These are phyloP conservation scores for Lolium multiflorum DNA, from an alignment of 176 grass and related monocot genomes.

Conservation along the genomic window DNA sequence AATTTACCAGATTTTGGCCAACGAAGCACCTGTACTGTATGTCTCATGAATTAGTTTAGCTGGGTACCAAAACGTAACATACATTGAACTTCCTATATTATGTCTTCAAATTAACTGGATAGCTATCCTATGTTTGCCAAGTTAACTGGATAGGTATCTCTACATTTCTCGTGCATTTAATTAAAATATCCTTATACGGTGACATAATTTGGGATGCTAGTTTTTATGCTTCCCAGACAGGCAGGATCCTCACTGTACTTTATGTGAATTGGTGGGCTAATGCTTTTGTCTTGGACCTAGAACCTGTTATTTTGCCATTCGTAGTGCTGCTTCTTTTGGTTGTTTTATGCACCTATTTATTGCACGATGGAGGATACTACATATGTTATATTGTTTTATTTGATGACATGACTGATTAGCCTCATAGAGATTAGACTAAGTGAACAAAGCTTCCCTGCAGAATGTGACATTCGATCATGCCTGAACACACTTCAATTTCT, in stretches of 20 bases:
- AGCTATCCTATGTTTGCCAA: background rate
- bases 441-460: constrained; percentile 58
- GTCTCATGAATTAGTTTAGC: constrained; percentile 7
- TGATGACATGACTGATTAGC: constrained; percentile 21
- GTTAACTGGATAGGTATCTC: background rate
- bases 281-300: constrained; percentile 20
- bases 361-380: constrained; percentile 5
- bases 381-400: constrained; percentile 25
- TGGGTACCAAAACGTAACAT: background rate
- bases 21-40: background rate
- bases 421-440: constrained; percentile 40
- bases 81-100: background rate
- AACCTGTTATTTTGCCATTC: background rate
- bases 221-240: constrained; percentile 17
- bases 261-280: background rate
- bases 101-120: constrained; percentile 19
- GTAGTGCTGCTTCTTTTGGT: constrained; percentile 12
- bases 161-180: constrained; percentile 4
- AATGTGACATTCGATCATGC: constrained; percentile 96
- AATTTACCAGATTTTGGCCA: background rate
- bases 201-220: background rate
- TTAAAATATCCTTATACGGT: constrained; percentile 5
- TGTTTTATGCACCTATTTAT: constrained; percentile 25
- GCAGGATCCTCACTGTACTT: background rate
- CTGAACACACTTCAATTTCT: constrained; percentile 98